Conservation (phyloP, 1,284 basidiomycete species). For the Naganishia albida region DNA sequence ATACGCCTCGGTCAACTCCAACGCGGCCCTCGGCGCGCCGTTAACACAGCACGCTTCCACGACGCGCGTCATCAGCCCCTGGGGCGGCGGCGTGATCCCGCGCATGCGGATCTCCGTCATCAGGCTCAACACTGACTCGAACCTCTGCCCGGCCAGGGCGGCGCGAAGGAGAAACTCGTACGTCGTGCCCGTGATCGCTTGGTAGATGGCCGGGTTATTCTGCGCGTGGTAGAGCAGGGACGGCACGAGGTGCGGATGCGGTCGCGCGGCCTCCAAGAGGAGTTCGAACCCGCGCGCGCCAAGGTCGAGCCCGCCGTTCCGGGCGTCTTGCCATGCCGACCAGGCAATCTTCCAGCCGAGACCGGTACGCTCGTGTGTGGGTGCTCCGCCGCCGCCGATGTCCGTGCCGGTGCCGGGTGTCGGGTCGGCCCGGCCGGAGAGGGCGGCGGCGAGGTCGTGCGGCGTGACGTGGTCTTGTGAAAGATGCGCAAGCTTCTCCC, state of each 20-base stretch:
- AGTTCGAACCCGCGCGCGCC: slow-evolving; percentile 40
- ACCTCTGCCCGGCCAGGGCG: slow-evolving; percentile 32
- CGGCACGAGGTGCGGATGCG: slow-evolving; percentile 71
- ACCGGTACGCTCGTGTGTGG: slow-evolving; percentile 30
- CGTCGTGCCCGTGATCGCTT: slow-evolving; percentile 29
- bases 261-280: slow-evolving; percentile 54
- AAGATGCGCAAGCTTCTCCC: not conserved
- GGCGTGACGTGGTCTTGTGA: not conserved
- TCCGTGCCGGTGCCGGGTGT: no score
- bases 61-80: slow-evolving; percentile 31
- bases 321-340: slow-evolving; percentile 44
- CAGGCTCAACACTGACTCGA: slow-evolving; percentile 42
- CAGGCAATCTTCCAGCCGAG: slow-evolving; percentile 45
- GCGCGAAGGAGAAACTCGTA: slow-evolving; percentile 38
- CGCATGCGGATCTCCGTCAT: slow-evolving; percentile 42
- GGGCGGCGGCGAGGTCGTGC: not conserved
- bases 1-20: slow-evolving; percentile 40
- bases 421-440: not conserved
- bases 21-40: slow-evolving; percentile 42
- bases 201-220: slow-evolving; percentile 56
- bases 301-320: slow-evolving; percentile 42
- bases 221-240: slow-evolving; percentile 70
- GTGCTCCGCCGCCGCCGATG: not conserved
- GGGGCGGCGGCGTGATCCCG: slow-evolving; percentile 32
- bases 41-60: slow-evolving; percentile 43